Base-by-base conservation (phyloP, 805 yeast species). In the Starmerella vaccinii region DNA sequence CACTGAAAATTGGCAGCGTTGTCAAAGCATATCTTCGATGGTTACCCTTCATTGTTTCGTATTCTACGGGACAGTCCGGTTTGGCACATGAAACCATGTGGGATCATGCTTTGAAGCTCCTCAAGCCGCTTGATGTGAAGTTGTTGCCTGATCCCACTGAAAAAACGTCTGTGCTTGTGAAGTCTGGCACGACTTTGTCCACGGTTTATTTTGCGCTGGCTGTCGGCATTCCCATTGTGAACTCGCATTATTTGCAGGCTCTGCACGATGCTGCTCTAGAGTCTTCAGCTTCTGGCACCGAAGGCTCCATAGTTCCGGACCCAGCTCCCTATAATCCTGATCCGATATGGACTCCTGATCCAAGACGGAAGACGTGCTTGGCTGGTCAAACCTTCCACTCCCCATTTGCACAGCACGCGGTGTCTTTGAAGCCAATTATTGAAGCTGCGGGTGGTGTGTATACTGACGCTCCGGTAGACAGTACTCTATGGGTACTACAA, bases 121-220 rank as follows among this genome's bases (percentile, higher is more conserved):
- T 67, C 32, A 56, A 57, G 35, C 58, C 55, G 1, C 16, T 64
- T 34, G 72, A 67, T 16, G 56, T 68, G 13, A 61, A 60, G 29
- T 59, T 63, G 35, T 44, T 50, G 61, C 46, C 57, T 1, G 46
- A 51, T 26, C 47, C 61, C 26, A 42, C 58, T 3, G 53, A 59
- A 13, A 46, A 59, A 16, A 67, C 70, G 1, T 60, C 63, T 16
- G 64, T 59, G 24, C 51, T 61, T 16, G 53, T 68, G 18, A 56
- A 60, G 49, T 57, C 57, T 5, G 51, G 57, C 24, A 50, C 53
- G 38, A 46, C 57, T 24, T 60, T 71, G 2, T 51, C 65, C n/a
- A 62, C 61, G 34, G 49, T 65, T 2, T 51, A 67, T 26, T 64
- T 60, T 16, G 73, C 74, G 0, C 49, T 70, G 49, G 56, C 65